Evolutionary conservation across 306 rosid genomes (phyloP).

Genomic region (Rosa multiflora): DNA sequence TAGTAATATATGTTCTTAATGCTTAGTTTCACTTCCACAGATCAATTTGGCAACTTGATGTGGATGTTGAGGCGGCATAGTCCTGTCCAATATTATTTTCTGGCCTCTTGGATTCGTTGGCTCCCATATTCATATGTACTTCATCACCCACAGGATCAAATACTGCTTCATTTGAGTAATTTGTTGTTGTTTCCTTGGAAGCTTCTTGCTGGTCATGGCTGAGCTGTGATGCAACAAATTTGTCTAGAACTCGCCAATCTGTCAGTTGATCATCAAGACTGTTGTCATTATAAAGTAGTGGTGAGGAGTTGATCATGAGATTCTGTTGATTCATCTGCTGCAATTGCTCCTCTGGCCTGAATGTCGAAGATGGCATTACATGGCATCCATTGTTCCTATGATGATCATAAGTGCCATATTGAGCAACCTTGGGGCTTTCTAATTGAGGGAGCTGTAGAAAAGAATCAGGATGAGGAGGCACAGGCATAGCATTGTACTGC

Average conservation of each 20-base stretch:
- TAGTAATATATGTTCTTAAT: background rate
- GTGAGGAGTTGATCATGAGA: conserved; percentile 22
- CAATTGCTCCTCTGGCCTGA: conserved; percentile 44
- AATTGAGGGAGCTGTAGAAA: conserved; percentile 84
- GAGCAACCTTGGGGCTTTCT: conserved; percentile 64
- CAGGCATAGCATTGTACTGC: conserved; percentile 35
- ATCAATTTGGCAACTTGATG: conserved; percentile 65
- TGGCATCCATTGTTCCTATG: conserved; percentile 24
- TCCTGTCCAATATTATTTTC: conserved; percentile 37
- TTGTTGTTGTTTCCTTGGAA: conserved; percentile 40
- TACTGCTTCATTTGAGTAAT: conserved; percentile 39
- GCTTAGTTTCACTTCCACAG: conserved; percentile 62
- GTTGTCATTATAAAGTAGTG: conserved; percentile 26
- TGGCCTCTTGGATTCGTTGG: conserved; percentile 35
- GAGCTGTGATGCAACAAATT: conserved; percentile 76
- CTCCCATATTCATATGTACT: conserved; percentile 34
- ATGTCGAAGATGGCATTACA: conserved; percentile 39
- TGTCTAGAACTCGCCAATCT: conserved; percentile 81
- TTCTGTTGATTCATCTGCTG: conserved; percentile 31
- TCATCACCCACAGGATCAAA: conserved; percentile 38
- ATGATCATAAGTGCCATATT: conserved; percentile 26
- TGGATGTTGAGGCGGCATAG: conserved; percentile 54
- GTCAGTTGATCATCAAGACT: conserved; percentile 51
- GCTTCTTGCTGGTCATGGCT: conserved; percentile 52
- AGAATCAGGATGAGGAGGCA: conserved; percentile 43